Base-by-base conservation (phyloP, 768 basidiomycete species). In the Leucocoprinus sp. region DNA sequence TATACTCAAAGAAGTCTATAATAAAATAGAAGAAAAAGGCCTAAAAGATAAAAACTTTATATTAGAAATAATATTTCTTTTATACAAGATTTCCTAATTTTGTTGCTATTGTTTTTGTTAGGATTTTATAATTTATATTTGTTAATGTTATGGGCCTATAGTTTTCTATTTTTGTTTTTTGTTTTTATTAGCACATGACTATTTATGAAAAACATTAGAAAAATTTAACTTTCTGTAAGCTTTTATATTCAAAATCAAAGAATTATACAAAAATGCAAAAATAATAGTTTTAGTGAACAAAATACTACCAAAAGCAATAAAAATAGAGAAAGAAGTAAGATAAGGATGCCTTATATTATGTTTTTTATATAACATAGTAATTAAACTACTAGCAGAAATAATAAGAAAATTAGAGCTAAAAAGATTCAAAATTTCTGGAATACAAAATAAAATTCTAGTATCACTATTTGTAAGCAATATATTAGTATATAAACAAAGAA, bases 281-380 rank as follows among this genome's bases (percentile, higher is more conserved):
- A 65, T 60, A 7, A 14, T 12, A 17, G 57, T 67, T 1, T 60
- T 60, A 35, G 42, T 67, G 2, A 67, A 67, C 29, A 60, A 64
- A 7, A 12, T 29, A 0, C 12, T 58, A 8, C 59, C 59, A 42
- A 22, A 21, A 36, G 31, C 40, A 5, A 60, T 55, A 39, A 23
- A 42, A 15, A 45, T 66, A 0, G 49, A 40, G 5, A 53, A 62
- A 26, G 65, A 66, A 0, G 65, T 67, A 0, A 11, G 61, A 8
- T 68, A 71, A 40, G 66, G 65, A 0, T 63, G 66, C 51, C 66
- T 62, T 0, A 54, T 70, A 2, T 68, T 63, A 7, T 68, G 68
- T 40, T 55, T 67, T 0, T 55, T 67, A 0, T 69, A 63, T 39
- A 54, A 67, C 47, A 17, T 66, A 1, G 64, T 64, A 3, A 67